Evolutionary conservation across 2,329 filamentous ascomycete species (phyloP), one percentile per base, ranked within the genome.

Genomic region (Fusarium sp.): DNA sequence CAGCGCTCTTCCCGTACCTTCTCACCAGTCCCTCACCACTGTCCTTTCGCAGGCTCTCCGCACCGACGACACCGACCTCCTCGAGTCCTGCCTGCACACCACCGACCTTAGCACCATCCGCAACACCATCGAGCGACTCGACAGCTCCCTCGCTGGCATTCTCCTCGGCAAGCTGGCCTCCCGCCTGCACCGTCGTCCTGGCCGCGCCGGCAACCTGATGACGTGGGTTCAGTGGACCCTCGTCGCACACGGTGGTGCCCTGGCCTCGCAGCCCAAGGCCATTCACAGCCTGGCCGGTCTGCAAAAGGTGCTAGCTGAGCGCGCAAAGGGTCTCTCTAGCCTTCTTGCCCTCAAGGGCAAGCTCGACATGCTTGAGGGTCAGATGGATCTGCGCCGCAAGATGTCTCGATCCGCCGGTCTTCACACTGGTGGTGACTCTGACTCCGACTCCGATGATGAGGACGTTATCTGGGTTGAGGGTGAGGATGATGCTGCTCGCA

Each of bases 141-240:
- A 97, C 77, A 97, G 95, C 31, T 89, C 91, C 4, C 91, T 98
- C 27, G 95, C 97, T 8, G 92, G 91, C 38, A 89, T 86, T 9
- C 89, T 99, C 11, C 90, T 99, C 66, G 91, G 92, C 79, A 95
- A 94, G 82, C 89, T 99, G 61, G 94, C 97, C 10, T 93, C 97
- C 77, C 90, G 95, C 68, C 90, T 99, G 81, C 93, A 98, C 83
- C 91, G 93, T 75, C 91, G 95, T 52, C 97, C 97, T 1, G 97
- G 96, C 5, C 91, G 97, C 64, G 96, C 97, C 16, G 95, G 95
- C 61, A 94, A 92, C 80, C 90, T 99, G 35, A 95, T 98, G 89
- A 91, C 93, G 18, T 99, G 97, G 95, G 93, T 98, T 50, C 95
- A 98, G 84, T 98, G 95, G 94, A 96, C 95, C 1, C 90, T 98